Base-by-base conservation (phyloP, 257 asterid genomes). In the Solanum clarkiae region DNA sequence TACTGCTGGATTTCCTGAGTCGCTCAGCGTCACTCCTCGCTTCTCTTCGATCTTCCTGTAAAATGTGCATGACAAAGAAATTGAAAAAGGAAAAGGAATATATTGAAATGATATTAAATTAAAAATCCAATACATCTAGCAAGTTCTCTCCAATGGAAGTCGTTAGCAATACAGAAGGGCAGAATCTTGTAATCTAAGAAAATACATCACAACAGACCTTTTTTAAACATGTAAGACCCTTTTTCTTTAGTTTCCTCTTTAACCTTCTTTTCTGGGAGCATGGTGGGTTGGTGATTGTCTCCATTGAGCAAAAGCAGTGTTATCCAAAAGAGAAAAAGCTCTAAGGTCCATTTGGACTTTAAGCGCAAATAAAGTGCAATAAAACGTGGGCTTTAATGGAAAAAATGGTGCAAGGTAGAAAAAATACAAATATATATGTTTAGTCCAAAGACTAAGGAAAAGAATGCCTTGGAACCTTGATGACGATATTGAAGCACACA, bases 41-140 rank as follows among this genome's bases (percentile, higher is more conserved):
- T 97, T 97, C 91, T 94, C 99, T 94, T 97, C 99, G 53, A 97
- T 93, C 91, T 92, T 93, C 92, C 99, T 96, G 92, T 80, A 72
- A 72, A 45, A 45, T 72, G 80, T 72, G 36, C 80, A n/a, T 45
- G 80, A 72, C 11, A 72, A 42, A 49, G 49, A 68, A 59, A 75
- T 8, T 44, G 84, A 22, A 54, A 15, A 59, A 44, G 26, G 68
- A 36, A 36, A 36, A 54, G 60, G 74, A 22, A 56, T 15, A 57
- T 71, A 72, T 53, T 59, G 71, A 51, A 44, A 60, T 47, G 51
- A n/a, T 4, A 42, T 49, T 6, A 84, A 47, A 56, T 56, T 10
- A 17, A 45, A 47, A 57, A 72, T 22, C 40, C 66, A 49, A 79
- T 53, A 32, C 45, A 29, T 32, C 65, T 53, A 53, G 65, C 44